Conservation (phyloP, 1,284 basidiomycete genomes). For the Farysia itapuensis region DNA sequence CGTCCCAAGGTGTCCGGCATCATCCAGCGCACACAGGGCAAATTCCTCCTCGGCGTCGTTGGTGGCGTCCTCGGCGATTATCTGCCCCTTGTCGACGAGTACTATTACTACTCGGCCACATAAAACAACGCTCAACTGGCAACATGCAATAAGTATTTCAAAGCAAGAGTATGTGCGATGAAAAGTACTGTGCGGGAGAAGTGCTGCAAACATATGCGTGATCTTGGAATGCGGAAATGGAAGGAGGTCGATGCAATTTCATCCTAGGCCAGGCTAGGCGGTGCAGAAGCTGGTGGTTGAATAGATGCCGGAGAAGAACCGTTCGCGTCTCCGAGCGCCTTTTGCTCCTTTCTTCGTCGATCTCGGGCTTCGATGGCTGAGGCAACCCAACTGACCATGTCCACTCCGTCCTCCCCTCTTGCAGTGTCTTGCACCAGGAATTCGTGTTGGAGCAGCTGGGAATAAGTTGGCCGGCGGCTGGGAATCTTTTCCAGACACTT, state of each 20-base stretch:
- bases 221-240: too few species aligned
- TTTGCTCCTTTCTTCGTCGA: conserved; percentile 10
- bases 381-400: conserved; percentile 59
- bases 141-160: too few species aligned
- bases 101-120: conserved; percentile 72
- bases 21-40: conserved; percentile 66
- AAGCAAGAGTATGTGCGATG: too few species aligned
- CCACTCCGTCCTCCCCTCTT: conserved; percentile 49
- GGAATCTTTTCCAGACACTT: conserved; percentile 58
- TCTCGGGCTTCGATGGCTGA: conserved; percentile 26
- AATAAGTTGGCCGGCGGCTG: conserved; percentile 79
- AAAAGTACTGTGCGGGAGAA: too few species aligned
- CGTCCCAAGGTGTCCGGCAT: conserved; percentile 72
- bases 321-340: neutral
- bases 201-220: too few species aligned
- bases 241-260: too few species aligned
- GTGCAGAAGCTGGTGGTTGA: neutral
- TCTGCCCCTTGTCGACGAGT: conserved; percentile 89
- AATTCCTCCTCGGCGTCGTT: conserved; percentile 74
- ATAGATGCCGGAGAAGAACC: too few species aligned
- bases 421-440: conserved; percentile 65
- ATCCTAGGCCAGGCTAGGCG: too few species aligned
- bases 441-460: conserved; percentile 76
- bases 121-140: too few species aligned
- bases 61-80: conserved; percentile 81